phyloP scores from a whole-genome alignment of 345 rosid genomes.

The Anacardium occidentale region DNA sequence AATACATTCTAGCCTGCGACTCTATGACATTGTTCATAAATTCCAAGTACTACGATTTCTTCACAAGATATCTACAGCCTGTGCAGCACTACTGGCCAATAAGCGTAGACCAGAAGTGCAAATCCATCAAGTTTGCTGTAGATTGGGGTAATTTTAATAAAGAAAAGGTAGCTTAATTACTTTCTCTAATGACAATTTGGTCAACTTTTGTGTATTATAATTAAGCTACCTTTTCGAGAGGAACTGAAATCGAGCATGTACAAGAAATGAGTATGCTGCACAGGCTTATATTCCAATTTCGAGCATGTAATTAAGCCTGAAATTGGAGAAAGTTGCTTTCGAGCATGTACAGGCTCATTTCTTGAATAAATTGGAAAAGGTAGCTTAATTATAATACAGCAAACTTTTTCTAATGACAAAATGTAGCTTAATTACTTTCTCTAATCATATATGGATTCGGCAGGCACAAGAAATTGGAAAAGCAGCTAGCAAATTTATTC shows the following conservation, averaged over 20 bases:
- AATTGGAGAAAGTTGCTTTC: too few relatives aligned
- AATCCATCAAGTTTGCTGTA: constrained; percentile 73
- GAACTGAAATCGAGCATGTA: too few relatives aligned
- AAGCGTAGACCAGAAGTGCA: constrained; percentile 49
- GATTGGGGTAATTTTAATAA: constrained; percentile 69
- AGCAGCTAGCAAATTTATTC: constrained; percentile 54
- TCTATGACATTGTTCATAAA: constrained; percentile 39
- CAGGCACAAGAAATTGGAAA: constrained; percentile 68
- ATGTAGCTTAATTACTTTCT: too few relatives aligned
- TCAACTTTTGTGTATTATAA: neutral
- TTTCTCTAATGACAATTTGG: neutral
- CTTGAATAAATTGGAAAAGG: too few relatives aligned
- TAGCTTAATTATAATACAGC: constrained; percentile 23
- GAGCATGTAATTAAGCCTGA: too few relatives aligned
- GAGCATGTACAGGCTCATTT: too few relatives aligned
- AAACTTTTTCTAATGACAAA: neutral
- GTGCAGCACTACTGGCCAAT: constrained; percentile 72
- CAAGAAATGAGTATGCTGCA: too few relatives aligned
- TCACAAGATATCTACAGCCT: constrained; percentile 46
- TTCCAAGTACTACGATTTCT: constrained; percentile 51
- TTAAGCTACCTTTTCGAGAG: too few relatives aligned
- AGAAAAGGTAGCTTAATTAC: constrained; percentile 40
- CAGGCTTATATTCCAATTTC: too few relatives aligned
- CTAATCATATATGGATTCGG: neutral
- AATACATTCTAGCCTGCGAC: constrained; percentile 57